Evolutionary conservation across 441 rosid genomes (phyloP).

Genomic region (Erodium moschatum): DNA sequence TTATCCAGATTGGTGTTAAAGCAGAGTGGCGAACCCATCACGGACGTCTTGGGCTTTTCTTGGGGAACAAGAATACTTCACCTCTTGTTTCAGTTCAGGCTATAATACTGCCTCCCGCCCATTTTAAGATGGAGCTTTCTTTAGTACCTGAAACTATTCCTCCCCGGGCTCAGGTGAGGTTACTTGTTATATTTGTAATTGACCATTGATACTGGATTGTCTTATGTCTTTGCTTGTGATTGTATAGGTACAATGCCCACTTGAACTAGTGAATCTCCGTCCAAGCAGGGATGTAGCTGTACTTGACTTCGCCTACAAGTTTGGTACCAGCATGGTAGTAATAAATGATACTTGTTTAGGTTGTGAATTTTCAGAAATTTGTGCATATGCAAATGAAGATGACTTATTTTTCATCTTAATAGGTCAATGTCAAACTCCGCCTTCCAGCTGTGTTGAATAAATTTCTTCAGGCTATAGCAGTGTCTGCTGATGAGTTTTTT

Average conservation of each 20-base stretch:
- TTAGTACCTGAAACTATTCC: conserved; percentile 96
- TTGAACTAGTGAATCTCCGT: conserved; percentile 67
- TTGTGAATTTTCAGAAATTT: conserved; percentile 2
- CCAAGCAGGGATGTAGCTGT: conserved; percentile 98
- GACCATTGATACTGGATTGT: not conserved
- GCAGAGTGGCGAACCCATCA: conserved; percentile 94
- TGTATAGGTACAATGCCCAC: conserved; percentile 87
- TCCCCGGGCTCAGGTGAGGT: conserved; percentile 92
- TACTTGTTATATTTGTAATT: conserved; percentile 30
- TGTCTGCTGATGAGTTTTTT: conserved; percentile 83
- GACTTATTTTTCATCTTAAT: conserved; percentile 20
- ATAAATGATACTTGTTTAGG: not conserved
- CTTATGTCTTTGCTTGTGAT: conserved; percentile 15
- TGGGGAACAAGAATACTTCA: conserved; percentile 89
- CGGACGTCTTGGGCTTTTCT: conserved; percentile 90
- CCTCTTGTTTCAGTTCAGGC: conserved; percentile 82
- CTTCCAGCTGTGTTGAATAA: conserved; percentile 90
- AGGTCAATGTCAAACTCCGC: conserved; percentile 88
- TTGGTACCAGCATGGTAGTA: conserved; percentile 54
- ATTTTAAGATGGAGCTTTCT: conserved; percentile 78
- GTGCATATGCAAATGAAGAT: conserved; percentile 14
- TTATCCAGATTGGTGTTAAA: conserved; percentile 79
- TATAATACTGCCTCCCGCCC: conserved; percentile 79
- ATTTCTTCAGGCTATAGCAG: conserved; percentile 73
- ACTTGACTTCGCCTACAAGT: conserved; percentile 90